These are phyloP conservation scores for Tuber borchii DNA, from an alignment of 495 filamentous ascomycete species.

Conservation along the genomic window DNA sequence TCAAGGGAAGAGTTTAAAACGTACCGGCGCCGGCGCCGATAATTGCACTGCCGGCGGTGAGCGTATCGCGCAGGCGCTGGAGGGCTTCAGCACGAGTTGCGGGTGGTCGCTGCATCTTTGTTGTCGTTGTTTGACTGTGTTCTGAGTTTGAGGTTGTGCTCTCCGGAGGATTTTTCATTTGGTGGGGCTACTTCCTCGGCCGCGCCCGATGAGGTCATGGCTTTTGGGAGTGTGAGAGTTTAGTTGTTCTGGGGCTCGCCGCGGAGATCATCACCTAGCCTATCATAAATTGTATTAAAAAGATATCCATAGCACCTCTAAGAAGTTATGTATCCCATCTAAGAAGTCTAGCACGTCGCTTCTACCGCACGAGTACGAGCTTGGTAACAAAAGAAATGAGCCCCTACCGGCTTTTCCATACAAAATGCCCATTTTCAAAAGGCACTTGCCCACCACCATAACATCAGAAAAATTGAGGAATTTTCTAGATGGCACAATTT, in stretches of 20 bases:
- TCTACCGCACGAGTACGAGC: too few relatives aligned
- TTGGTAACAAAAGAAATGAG: too few relatives aligned
- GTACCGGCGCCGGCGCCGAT: slow-evolving; percentile 62
- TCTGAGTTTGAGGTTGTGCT: background rate
- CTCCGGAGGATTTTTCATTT: background rate
- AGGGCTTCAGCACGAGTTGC: slow-evolving; percentile 53
- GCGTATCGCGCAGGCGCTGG: slow-evolving; percentile 49
- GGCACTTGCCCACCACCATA: too few relatives aligned
- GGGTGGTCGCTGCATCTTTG: background rate
- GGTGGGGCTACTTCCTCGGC: background rate
- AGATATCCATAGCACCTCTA: background rate
- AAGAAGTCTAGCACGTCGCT: background rate
- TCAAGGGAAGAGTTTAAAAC: background rate
- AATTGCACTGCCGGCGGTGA: slow-evolving; percentile 52
- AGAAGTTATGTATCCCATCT: background rate
- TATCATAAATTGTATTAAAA: background rate
- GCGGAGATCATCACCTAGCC: too few relatives aligned
- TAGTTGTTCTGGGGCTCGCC: background rate
- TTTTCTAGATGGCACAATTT: too few relatives aligned
- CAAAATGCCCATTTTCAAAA: too few relatives aligned
- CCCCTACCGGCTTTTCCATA: too few relatives aligned
- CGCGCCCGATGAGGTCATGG: background rate
- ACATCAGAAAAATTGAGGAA: too few relatives aligned
- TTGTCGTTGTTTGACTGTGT: background rate
- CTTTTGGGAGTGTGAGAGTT: background rate